A percentile compares a stretch with the other conserved stretches of the same genome.
Evolutionary conservation across 768 basidiomycete species (phyloP).

Genomic region (Amanita molliuscula): DNA sequence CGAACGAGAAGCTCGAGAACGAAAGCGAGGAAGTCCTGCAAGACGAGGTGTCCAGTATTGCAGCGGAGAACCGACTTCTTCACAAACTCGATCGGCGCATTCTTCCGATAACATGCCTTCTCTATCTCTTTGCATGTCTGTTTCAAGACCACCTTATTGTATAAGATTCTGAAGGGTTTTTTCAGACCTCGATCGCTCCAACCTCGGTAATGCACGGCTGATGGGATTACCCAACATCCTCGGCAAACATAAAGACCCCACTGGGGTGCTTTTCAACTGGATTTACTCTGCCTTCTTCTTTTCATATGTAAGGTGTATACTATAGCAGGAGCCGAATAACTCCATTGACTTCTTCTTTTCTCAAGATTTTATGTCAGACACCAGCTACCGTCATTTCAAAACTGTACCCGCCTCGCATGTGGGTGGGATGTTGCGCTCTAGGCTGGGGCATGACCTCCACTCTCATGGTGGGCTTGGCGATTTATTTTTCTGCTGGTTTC

Average conservation of each 20-base stretch:
- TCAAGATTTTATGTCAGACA: slow-evolving; percentile 65
- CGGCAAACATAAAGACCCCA: slow-evolving; percentile 43
- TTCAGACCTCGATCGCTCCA: slow-evolving; percentile 62
- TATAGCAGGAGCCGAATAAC: slow-evolving; percentile 11
- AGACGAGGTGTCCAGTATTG: slow-evolving; percentile 9
- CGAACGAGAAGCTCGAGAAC: slow-evolving; percentile 22
- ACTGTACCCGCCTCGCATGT: slow-evolving; percentile 55
- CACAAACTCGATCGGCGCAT: slow-evolving; percentile 60
- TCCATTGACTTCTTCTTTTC: not conserved
- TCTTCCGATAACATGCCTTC: slow-evolving; percentile 59
- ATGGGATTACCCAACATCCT: slow-evolving; percentile 63
- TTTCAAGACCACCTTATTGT: slow-evolving; percentile 7
- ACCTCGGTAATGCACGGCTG: slow-evolving; percentile 70
- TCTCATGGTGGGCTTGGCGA: slow-evolving; percentile 41
- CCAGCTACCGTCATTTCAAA: slow-evolving; percentile 61
- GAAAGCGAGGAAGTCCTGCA: slow-evolving; percentile 8
- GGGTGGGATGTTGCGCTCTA: slow-evolving; percentile 53
- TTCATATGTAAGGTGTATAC: slow-evolving; percentile 43
- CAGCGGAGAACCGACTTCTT: slow-evolving; percentile 43
- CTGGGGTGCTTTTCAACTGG: slow-evolving; percentile 68
- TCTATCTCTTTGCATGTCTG: slow-evolving; percentile 72
- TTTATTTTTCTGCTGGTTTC: not conserved
- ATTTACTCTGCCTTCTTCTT: slow-evolving; percentile 70
- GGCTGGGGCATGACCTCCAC: slow-evolving; percentile 75
- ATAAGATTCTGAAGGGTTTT: not conserved